Percentiles rank a stretch among this genome's conserved stretches.
These are phyloP conservation scores for Diaporthe helianthi DNA, from an alignment of 2,329 filamentous ascomycete species.

Conservation along the genomic window DNA sequence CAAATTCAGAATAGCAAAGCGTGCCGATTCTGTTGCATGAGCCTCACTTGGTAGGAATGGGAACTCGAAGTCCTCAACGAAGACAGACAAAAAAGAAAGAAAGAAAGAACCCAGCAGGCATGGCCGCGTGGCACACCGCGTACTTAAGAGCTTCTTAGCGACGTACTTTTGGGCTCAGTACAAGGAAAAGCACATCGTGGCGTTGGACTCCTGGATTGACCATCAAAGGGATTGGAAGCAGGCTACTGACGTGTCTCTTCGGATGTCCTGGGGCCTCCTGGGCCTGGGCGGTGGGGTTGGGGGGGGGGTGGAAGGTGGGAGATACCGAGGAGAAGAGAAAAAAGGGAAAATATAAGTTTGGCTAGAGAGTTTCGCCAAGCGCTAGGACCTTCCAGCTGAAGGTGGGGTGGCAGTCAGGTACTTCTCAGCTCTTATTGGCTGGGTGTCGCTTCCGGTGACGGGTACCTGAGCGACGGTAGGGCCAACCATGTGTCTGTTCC, in stretches of 20 bases:
- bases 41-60: neutral
- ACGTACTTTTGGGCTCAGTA: neutral
- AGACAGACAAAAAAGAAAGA: neutral
- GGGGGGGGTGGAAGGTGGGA: no score
- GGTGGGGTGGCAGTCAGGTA: conserved; percentile 31
- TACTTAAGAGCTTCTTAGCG: neutral
- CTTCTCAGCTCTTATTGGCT: conserved; percentile 43
- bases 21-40: neutral
- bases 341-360: conserved; percentile 29
- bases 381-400: conserved; percentile 33
- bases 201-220: neutral
- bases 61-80: neutral
- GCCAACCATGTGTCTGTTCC: conserved; percentile 47
- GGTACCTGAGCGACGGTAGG: conserved; percentile 49
- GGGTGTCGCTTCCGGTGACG: conserved; percentile 42
- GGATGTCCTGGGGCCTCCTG: conserved; percentile 6
- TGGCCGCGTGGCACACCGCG: neutral
- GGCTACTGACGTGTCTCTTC: conserved; percentile 16
- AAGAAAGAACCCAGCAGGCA: neutral
- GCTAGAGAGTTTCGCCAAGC: conserved; percentile 16
- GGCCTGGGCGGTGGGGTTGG: neutral
- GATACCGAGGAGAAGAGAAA: neutral
- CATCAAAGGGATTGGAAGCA: neutral
- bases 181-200: neutral
- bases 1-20: neutral